phyloP scores from a whole-genome alignment of 208 protist species.

The Leishmania guyanensis region DNA sequence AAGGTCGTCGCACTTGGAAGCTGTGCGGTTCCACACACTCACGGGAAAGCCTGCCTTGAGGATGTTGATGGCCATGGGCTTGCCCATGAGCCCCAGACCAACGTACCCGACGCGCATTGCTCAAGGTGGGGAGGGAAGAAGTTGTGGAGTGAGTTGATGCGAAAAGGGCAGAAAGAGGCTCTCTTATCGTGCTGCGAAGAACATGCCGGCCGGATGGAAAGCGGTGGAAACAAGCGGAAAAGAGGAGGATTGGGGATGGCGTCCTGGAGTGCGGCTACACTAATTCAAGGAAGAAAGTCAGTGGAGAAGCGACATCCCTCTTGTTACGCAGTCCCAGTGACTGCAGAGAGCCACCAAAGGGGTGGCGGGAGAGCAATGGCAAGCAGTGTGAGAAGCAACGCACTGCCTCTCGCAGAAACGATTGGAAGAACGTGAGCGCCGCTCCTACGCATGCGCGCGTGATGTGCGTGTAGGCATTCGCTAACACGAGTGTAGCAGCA shows the following conservation, averaged over 20 bases:
- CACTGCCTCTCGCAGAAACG: neutral
- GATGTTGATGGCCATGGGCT: conserved; percentile 90
- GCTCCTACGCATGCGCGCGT: neutral
- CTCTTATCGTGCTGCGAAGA: neutral
- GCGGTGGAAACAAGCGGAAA: conserved; percentile 6
- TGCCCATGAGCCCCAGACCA: conserved; percentile 94
- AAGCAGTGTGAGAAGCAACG: neutral
- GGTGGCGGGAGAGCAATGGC: neutral
- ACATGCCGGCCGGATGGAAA: neutral
- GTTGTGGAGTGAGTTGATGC: neutral
- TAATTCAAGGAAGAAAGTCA: neutral
- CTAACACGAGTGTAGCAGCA: neutral
- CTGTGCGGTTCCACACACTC: conserved; percentile 89
- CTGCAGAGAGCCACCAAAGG: neutral
- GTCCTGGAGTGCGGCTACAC: neutral
- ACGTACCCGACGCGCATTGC: conserved; percentile 89
- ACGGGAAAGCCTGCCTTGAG: conserved; percentile 88
- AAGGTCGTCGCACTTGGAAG: conserved; percentile 77
- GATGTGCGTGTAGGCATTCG: neutral
- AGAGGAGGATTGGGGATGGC: neutral
- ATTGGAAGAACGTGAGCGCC: neutral
- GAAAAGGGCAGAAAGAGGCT: conserved; percentile 11
- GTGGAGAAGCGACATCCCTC: neutral
- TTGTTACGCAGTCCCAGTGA: neutral
- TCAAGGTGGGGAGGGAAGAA: neutral